Percentiles rank a stretch among this genome's conserved stretches.
Conservation (phyloP, 768 basidiomycete species). For the Tremella yokohamensis region DNA sequence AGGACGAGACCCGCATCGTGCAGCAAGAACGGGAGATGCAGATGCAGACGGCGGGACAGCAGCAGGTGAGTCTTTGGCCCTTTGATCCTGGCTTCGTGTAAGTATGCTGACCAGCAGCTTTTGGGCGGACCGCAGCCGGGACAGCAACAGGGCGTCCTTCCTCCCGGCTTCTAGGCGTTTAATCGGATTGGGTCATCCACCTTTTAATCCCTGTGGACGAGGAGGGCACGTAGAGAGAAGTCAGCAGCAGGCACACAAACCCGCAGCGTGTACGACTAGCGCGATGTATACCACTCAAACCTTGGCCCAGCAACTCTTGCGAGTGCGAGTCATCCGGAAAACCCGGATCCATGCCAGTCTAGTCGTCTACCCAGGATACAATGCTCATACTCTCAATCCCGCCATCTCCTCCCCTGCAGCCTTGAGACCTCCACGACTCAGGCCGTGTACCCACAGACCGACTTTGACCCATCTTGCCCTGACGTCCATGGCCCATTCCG, state of each 20-base stretch:
- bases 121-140: slow-evolving; percentile 53
- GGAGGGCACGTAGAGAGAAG: no score
- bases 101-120: slow-evolving; percentile 61
- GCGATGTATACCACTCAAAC: no score
- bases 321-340: no score
- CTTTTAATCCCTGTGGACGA: no score
- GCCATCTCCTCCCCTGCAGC: slow-evolving; percentile 39
- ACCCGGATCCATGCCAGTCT: not conserved
- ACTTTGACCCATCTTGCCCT: slow-evolving; percentile 41
- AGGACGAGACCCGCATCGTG: slow-evolving; percentile 92
- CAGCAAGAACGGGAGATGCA: slow-evolving; percentile 91
- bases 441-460: slow-evolving; percentile 39
- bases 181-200: no score
- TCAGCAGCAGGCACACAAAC: no score
- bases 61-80: slow-evolving; percentile 76
- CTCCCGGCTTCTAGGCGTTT: slow-evolving; percentile 69
- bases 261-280: no score
- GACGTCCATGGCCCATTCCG: slow-evolving; percentile 47
- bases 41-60: slow-evolving; percentile 87
- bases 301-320: no score
- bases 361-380: not conserved
- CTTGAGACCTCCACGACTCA: slow-evolving; percentile 38
- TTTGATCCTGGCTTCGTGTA: no score
- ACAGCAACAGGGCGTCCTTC: slow-evolving; percentile 61
- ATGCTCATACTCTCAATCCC: slow-evolving; percentile 25